Evolutionary conservation across 2,329 filamentous ascomycete genomes (phyloP), one percentile per base, ranked within the genome.

Genomic region (Alternaria sp.): DNA sequence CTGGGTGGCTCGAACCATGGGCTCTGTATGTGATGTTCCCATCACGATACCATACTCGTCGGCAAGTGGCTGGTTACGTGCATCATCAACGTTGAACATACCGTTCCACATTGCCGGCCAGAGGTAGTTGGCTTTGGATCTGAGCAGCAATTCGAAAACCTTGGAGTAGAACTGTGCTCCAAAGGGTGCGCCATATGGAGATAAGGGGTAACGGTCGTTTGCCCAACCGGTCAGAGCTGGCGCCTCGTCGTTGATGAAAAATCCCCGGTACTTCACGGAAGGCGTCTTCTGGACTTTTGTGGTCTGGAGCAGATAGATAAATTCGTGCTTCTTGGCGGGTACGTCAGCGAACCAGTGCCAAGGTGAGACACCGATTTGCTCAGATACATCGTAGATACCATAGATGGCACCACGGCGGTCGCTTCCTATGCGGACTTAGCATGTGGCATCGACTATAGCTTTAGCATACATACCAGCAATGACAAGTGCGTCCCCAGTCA

Each of bases 11-110:
- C 86, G 80, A 63, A 85, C 83, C 84, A 92, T 86, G 1, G 90
- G 90, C 74, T 92, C 90, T 1, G 86, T 91, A 74, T 92, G 90
- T 9, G 86, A 90, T 7, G 87, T 89, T 3, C 88, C 88, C 72
- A 92, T 85, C 0, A 92, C 88, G 56, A 92, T 85, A 39, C 87
- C 89, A 71, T 87, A 92, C n/a, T 88, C 88, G 66, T 92, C 88
- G 0, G 89, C 88, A 5, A 90, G 81, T 0, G 87, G 85, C 70
- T 90, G 88, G 65, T 88, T 92, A 29, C 83, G 80, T 3, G 85
- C 80, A 69, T 92, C 90, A 60, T 92, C 90, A 1, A 90, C 84
- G 69, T 88, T 86, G 69, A 92, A 90, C 82, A 91, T 90, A 62
- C 83, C 85, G 5, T 83, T 85, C 90, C 89, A 92, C 72, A 86